These are phyloP conservation scores for Chrysoporthe cubensis DNA, from an alignment of 2,329 filamentous ascomycete species.

Conservation along the genomic window DNA sequence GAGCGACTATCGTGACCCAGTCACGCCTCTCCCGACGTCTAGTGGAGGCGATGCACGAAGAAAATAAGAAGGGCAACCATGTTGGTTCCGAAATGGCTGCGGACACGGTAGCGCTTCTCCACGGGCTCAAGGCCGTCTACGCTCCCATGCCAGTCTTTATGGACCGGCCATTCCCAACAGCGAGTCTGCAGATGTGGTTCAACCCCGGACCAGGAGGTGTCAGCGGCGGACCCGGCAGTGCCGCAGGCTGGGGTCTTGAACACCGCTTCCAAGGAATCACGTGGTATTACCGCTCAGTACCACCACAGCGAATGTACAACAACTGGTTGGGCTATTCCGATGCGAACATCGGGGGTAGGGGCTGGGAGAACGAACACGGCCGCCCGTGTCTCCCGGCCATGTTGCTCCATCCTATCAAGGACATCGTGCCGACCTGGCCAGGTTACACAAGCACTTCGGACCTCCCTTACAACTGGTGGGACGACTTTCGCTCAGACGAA, in stretches of 20 bases:
- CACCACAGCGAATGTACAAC: constrained; percentile 63
- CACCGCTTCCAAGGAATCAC: constrained; percentile 61
- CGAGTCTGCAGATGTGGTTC: constrained; percentile 60
- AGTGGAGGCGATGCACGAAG: constrained; percentile 76
- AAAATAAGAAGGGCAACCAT: constrained; percentile 74
- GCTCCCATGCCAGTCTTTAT: constrained; percentile 81
- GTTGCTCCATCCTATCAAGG: constrained; percentile 63
- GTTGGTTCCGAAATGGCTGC: constrained; percentile 82
- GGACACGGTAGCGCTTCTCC: constrained; percentile 72
- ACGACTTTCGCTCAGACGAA: constrained; percentile 26
- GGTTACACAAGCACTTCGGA: constrained; percentile 47
- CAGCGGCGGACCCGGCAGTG: constrained; percentile 57
- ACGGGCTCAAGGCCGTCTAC: constrained; percentile 79
- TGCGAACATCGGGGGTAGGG: constrained; percentile 54
- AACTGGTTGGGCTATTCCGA: constrained; percentile 67
- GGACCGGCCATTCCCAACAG: constrained; percentile 70
- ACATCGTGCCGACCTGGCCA: constrained; percentile 54
- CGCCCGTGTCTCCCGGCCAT: constrained; percentile 62
- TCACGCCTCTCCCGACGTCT: constrained; percentile 73
- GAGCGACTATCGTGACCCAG: constrained; percentile 79
- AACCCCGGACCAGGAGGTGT: constrained; percentile 61
- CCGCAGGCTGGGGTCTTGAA: constrained; percentile 64
- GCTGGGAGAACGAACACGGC: constrained; percentile 61
- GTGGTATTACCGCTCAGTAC: constrained; percentile 64
- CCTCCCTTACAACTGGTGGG: constrained; percentile 40